phyloP scores from a whole-genome alignment of 805 yeast genomes.

The Yarrowia sp. region DNA sequence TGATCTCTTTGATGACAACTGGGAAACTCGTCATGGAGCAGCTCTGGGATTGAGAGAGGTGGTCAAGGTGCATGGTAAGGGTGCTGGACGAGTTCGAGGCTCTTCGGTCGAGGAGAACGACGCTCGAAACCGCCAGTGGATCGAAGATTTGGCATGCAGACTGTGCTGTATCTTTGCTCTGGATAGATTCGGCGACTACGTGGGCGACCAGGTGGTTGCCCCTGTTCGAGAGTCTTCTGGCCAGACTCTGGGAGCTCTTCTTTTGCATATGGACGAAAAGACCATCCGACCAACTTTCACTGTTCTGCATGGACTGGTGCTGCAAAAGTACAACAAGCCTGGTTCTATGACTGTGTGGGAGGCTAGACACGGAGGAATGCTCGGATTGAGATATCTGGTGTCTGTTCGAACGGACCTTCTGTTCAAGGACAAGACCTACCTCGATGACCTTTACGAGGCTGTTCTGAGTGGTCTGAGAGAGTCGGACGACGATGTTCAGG shows the following conservation, averaged over 20 bases:
- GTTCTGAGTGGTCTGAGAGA: slow-evolving; percentile 84
- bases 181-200: slow-evolving; percentile 96
- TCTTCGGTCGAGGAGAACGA: slow-evolving; percentile 68
- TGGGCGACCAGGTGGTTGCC: slow-evolving; percentile 96
- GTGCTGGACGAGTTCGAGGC: slow-evolving; percentile 83
- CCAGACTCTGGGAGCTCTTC: slow-evolving; percentile 87
- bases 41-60: slow-evolving; percentile 91
- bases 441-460: slow-evolving; percentile 78
- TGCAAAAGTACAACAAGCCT: slow-evolving; percentile 59
- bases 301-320: slow-evolving; percentile 69
- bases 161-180: slow-evolving; percentile 85
- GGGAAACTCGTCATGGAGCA: slow-evolving; percentile 98
- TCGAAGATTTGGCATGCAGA: slow-evolving; percentile 89
- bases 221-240: slow-evolving; percentile 98
- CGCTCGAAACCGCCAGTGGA: slow-evolving; percentile 65
- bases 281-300: slow-evolving; percentile 67
- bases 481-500: slow-evolving; percentile 93
- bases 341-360: slow-evolving; percentile 80
- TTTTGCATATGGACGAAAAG: slow-evolving; percentile 72
- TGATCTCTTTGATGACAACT: slow-evolving; percentile 80
- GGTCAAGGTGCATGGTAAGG: slow-evolving; percentile 77
- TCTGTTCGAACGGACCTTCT: slow-evolving; percentile 85
- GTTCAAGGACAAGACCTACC: slow-evolving; percentile 58
- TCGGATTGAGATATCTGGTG: slow-evolving; percentile 90
- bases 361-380: slow-evolving; percentile 97